These are phyloP conservation scores for Claviceps lovelessii DNA, from an alignment of 2,329 filamentous ascomycete species.

Conservation along the genomic window DNA sequence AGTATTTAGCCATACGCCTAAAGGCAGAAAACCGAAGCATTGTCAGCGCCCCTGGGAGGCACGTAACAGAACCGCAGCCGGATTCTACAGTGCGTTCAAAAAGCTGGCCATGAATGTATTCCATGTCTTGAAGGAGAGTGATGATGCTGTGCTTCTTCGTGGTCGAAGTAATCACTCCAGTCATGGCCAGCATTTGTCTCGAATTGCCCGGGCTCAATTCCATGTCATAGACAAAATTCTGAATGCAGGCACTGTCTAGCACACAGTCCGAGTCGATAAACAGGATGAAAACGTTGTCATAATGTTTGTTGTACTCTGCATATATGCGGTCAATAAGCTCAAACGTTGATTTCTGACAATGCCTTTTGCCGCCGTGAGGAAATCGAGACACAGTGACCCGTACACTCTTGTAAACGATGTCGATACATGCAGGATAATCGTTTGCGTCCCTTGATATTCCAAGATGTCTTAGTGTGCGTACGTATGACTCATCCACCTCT, in stretches of 20 bases:
- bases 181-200: conserved; percentile 92
- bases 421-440: conserved; percentile 76
- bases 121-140: conserved; percentile 91
- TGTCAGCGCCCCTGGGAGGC: conserved; percentile 84
- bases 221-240: conserved; percentile 99
- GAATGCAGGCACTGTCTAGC: conserved; percentile 75
- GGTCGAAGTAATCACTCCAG: conserved; percentile 89
- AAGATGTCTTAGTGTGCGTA: conserved; percentile 71
- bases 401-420: conserved; percentile 68
- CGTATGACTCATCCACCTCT: conserved; percentile 74
- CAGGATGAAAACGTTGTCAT: conserved; percentile 87
- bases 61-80: conserved; percentile 85
- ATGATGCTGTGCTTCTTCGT: conserved; percentile 79
- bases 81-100: conserved; percentile 95
- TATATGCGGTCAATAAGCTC: conserved; percentile 90
- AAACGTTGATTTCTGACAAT: conserved; percentile 88
- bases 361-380: conserved; percentile 80
- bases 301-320: conserved; percentile 66
- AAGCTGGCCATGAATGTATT: conserved; percentile 92
- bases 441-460: conserved; percentile 66
- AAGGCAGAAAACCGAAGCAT: conserved; percentile 95
- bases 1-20: conserved; percentile 92
- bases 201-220: conserved; percentile 87
- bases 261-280: conserved; percentile 98
- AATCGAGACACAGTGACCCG: conserved; percentile 87